phyloP scores from a whole-genome alignment of 441 rosid genomes.

The Oxalis stricta region DNA sequence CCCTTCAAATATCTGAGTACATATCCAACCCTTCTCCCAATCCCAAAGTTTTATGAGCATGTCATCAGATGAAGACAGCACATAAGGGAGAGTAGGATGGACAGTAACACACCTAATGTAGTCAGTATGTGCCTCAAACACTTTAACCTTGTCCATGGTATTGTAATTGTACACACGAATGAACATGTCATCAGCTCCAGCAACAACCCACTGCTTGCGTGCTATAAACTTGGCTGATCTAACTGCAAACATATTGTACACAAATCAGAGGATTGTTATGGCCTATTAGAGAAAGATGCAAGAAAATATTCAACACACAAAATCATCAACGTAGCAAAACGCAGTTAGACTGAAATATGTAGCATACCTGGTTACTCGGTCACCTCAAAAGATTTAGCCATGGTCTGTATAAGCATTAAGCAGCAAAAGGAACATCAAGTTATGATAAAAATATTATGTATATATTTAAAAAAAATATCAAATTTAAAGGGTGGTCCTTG shows the following conservation, averaged over 20 bases:
- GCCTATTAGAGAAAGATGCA: constrained; percentile 1
- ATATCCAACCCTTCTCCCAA: constrained; percentile 91
- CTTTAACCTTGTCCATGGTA: constrained; percentile 68
- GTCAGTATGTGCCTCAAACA: constrained; percentile 77
- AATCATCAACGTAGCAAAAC: constrained; percentile 1
- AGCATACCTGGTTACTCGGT: constrained; percentile 48
- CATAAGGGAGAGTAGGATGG: constrained; percentile 69
- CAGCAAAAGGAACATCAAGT: constrained; percentile 13
- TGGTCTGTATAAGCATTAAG: constrained; percentile 27
- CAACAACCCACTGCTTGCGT: constrained; percentile 66
- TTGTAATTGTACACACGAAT: constrained; percentile 63
- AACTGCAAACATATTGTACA: constrained; percentile 26
- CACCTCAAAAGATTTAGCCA: constrained; percentile 50
- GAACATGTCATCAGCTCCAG: constrained; percentile 67
- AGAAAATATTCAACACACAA: neutral
- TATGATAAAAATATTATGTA: constrained; percentile 12
- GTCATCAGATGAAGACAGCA: constrained; percentile 81
- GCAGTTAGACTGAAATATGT: neutral
- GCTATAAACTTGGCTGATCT: constrained; percentile 64
- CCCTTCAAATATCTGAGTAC: constrained; percentile 68
- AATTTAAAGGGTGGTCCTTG: too few relatives aligned
- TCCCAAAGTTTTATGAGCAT: constrained; percentile 88
- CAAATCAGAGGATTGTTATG: constrained; percentile 7
- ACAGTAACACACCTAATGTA: constrained; percentile 65
- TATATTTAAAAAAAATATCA: too few relatives aligned